Base-by-base conservation (phyloP, 768 basidiomycete species). In the Russula lepida region DNA sequence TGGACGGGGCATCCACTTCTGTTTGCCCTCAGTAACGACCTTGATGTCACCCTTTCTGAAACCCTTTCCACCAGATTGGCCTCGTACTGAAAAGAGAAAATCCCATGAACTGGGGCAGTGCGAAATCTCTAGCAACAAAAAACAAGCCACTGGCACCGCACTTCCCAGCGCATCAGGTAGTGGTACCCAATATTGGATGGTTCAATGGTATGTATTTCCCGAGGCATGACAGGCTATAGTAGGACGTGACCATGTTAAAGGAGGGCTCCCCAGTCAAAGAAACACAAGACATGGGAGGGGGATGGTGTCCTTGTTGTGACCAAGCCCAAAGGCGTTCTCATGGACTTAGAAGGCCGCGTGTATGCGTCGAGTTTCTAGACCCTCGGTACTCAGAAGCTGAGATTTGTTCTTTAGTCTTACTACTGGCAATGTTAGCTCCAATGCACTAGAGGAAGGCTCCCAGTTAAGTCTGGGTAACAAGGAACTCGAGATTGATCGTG, bases 271-370 rank as follows among this genome's bases (percentile, higher is more conserved):
- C 88, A 91, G 71, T 75, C 77, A 41, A 89, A 83, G 74, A 94
- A 94, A 72, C 85, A 93, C 68, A 92, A 92, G 71, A 92, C 88
- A 0, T 95, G 92, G 92, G 91, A 94, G 55, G 91, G 88, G 39
- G 89, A 86, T 67, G 85, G 79, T 39, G 77, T 87, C n/a, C 76
- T 89, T 5, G 81, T 82, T 11, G 74, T 83, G 19, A 77, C 68
- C 59, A 73, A 71, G 48, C 56, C 54, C 8, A 70, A 74, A 67
- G 80, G 79, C 51, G 79, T 74, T 4, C 71, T 89, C 28, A 82
- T 82, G 60, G 83, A 86, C 66, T 69, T 75, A 8, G 85, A 89
- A 55, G 86, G 86, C 25, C 83, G 81, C 76, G 69, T 77, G 89
- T 89, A 71, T 62, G 82, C 65, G 51, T 56, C 30, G 4, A 27